Evolutionary conservation across 345 rosid species (phyloP), one percentile per base, ranked within the genome.

Genomic region (Pistacia atlantica): DNA sequence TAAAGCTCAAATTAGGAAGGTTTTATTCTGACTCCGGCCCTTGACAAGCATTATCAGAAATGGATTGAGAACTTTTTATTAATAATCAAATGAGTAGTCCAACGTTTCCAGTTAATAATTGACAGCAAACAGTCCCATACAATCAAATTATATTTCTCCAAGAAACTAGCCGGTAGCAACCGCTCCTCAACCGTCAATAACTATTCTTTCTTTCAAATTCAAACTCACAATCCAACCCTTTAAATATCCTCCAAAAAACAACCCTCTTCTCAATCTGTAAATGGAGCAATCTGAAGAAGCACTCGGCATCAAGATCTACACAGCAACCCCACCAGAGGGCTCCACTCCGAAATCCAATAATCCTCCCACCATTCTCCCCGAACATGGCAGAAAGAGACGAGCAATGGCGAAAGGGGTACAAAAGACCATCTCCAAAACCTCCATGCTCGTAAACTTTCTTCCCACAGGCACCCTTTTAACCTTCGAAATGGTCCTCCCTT

Each of bases 391-490:
- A 12, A 92, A 83, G 66, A 71, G 91, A 45, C 85, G 89, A 18
- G 93, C 89, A 28, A 82, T 92, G 54, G 95, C 92, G 0, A 90
- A 88, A 67, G 95, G 93, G 62, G 89, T 92, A 49, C 97, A 92
- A 46, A 89, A 86, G 22, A 90, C 97, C 4, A 86, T 92, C 35
- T 92, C 93, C 0, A 92, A 90, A 38, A 92, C 94, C 33, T 89
- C 97, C 8, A 83, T 87, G 93, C 89, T 90, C 16, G 90, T 84
- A 6, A 87, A 85, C 62, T 92, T 90, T 78, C 92, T 90, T 16
- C 97, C 92, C 3, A 92, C 95, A 37, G 95, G 97, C 70, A 92
- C 97, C 5, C 92, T 92, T 75, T 72, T 90, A 46, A 92, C 93
- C 75, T 92, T 92, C 70, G 97, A 92, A 71, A 90, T 92, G 97